phyloP scores from a whole-genome alignment of 2,329 filamentous ascomycete genomes.

The Neopestalotiopsis rosae region DNA sequence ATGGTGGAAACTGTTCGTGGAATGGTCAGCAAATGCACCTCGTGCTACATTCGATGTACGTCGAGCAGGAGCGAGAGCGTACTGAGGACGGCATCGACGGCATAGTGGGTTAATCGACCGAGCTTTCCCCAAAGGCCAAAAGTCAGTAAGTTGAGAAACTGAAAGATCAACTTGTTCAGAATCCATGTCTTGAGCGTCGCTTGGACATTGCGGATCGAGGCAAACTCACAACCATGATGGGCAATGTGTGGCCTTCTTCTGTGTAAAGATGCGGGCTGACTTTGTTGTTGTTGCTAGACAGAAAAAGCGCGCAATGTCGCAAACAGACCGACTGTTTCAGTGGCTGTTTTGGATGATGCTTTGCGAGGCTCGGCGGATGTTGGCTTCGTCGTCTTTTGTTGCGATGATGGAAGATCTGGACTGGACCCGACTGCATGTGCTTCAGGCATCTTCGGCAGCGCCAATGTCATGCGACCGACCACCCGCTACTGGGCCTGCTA shows the following conservation, averaged over 20 bases:
- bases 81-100: constrained; percentile 94
- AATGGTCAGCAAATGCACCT: constrained; percentile 23
- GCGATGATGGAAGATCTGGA: neutral
- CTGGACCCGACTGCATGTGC: neutral
- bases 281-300: neutral
- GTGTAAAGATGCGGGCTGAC: neutral
- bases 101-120: constrained; percentile 91
- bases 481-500: neutral
- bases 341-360: neutral
- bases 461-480: constrained; percentile 6
- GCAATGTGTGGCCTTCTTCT: neutral
- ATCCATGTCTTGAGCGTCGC: constrained; percentile 27
- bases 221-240: constrained; percentile 21
- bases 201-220: neutral
- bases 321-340: neutral
- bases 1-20: constrained; percentile 80
- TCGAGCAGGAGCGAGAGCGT: constrained; percentile 43
- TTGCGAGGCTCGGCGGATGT: neutral
- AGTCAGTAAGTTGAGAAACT: constrained; percentile 68
- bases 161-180: constrained; percentile 52
- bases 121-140: constrained; percentile 79
- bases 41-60: neutral
- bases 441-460: neutral
- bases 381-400: neutral
- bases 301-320: neutral